phyloP scores from a whole-genome alignment of 2,329 filamentous ascomycete genomes.

The Fusarium odoratissimum region DNA sequence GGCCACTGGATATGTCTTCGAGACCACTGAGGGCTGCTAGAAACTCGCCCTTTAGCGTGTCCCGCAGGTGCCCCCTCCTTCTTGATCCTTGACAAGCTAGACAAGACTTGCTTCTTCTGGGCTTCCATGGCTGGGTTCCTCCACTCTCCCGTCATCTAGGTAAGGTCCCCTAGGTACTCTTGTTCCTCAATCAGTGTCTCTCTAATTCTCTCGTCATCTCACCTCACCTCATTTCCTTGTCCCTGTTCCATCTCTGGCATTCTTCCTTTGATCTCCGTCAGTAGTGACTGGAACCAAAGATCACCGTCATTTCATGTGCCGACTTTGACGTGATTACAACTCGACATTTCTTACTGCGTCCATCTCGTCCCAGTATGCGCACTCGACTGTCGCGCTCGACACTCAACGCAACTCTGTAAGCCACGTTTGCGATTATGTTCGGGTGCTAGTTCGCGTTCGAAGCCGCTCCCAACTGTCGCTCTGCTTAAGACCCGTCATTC shows the following conservation, averaged over 20 bases:
- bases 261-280: not conserved
- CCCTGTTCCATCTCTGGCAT: slow-evolving; percentile 11
- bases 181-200: slow-evolving; percentile 22
- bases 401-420: slow-evolving; percentile 35
- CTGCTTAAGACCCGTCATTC: slow-evolving; percentile 20
- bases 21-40: slow-evolving; percentile 35
- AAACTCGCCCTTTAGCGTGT: slow-evolving; percentile 36
- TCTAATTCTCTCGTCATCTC: slow-evolving; percentile 24
- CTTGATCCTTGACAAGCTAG: slow-evolving; percentile 10
- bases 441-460: slow-evolving; percentile 35
- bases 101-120: slow-evolving; percentile 35
- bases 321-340: slow-evolving; percentile 7
- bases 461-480: slow-evolving; percentile 27
- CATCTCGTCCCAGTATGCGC: slow-evolving; percentile 37
- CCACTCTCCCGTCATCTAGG: slow-evolving; percentile 40
- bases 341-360: slow-evolving; percentile 16
- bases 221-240: slow-evolving; percentile 14
- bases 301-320: not conserved
- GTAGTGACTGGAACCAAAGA: not conserved
- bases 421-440: slow-evolving; percentile 32
- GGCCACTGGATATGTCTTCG: slow-evolving; percentile 26
- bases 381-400: slow-evolving; percentile 33
- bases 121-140: slow-evolving; percentile 30
- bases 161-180: slow-evolving; percentile 1
- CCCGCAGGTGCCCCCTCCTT: slow-evolving; percentile 13